These are phyloP conservation scores for Lepidium didymum DNA, from an alignment of 345 rosid species.

Conservation along the genomic window DNA sequence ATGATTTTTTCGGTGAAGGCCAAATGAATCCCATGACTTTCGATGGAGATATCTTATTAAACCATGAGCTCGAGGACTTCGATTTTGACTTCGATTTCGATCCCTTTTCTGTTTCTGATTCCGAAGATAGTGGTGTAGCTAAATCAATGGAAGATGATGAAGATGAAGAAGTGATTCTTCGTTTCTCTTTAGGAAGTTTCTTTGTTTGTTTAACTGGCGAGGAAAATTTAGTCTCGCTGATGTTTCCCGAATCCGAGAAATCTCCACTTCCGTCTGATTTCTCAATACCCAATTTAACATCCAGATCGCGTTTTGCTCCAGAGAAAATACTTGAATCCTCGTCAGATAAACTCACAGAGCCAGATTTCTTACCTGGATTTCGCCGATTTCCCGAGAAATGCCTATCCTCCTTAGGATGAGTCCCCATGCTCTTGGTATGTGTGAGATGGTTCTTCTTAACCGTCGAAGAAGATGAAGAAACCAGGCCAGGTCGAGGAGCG, in stretches of 20 bases:
- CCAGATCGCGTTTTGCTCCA: neutral
- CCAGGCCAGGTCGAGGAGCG: slow-evolving; percentile 24
- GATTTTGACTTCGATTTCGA: neutral
- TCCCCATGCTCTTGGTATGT: slow-evolving; percentile 22
- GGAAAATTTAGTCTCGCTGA: neutral
- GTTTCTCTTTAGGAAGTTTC: slow-evolving; percentile 25
- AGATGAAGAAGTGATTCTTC: slow-evolving; percentile 12
- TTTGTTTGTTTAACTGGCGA: slow-evolving; percentile 14
- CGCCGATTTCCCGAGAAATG: slow-evolving; percentile 10
- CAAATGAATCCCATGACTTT: slow-evolving; percentile 47
- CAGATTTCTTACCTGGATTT: slow-evolving; percentile 20
- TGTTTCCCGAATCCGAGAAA: slow-evolving; percentile 19
- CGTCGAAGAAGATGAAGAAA: neutral
- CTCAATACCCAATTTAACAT: slow-evolving; percentile 8
- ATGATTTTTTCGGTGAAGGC: slow-evolving; percentile 49
- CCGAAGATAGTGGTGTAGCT: slow-evolving; percentile 12
- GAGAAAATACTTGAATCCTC: slow-evolving; percentile 12
- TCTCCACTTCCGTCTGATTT: slow-evolving; percentile 21
- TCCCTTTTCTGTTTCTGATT: neutral
- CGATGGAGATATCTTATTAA: slow-evolving; percentile 51
- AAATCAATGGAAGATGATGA: slow-evolving; percentile 18
- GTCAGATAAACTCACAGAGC: neutral
- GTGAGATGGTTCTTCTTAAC: neutral
- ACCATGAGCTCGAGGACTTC: slow-evolving; percentile 17
- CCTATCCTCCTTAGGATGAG: neutral